Evolutionary conservation across 2,329 filamentous ascomycete species (phyloP).

Genomic region (Xylaria sp.): DNA sequence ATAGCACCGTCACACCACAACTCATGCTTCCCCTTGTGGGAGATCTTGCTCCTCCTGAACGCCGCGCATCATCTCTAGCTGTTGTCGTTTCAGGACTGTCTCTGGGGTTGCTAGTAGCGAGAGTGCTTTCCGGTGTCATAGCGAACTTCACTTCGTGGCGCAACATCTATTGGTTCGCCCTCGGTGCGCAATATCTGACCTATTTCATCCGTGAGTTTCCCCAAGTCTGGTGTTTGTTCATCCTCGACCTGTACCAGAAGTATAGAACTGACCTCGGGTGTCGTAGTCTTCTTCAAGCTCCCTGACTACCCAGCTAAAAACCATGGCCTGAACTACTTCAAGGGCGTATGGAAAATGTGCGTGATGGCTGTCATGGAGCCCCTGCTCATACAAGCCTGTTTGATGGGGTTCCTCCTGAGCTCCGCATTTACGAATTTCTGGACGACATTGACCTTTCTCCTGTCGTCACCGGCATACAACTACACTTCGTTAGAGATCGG

Average conservation of each 20-base stretch:
- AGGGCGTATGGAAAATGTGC: slow-evolving; percentile 54
- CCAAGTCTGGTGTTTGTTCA: neutral
- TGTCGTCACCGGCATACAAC: slow-evolving; percentile 63
- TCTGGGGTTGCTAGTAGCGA: slow-evolving; percentile 60
- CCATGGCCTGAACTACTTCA: slow-evolving; percentile 52
- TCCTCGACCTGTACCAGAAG: neutral
- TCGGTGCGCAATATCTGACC: slow-evolving; percentile 59
- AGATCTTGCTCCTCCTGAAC: slow-evolving; percentile 58
- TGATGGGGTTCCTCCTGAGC: slow-evolving; percentile 34
- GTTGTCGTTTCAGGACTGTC: slow-evolving; percentile 62
- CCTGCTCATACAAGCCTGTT: slow-evolving; percentile 57
- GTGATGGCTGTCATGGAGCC: slow-evolving; percentile 54
- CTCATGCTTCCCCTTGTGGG: slow-evolving; percentile 67
- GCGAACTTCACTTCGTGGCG: slow-evolving; percentile 62
- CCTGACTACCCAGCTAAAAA: slow-evolving; percentile 66
- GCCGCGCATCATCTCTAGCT: slow-evolving; percentile 57
- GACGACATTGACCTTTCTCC: slow-evolving; percentile 75
- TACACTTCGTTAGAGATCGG: slow-evolving; percentile 66
- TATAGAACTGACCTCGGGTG: neutral
- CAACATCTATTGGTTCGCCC: slow-evolving; percentile 62
- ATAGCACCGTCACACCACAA: slow-evolving; percentile 37
- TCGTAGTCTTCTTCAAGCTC: slow-evolving; percentile 56
- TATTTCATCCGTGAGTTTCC: slow-evolving; percentile 41
- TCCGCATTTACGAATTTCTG: slow-evolving; percentile 60
- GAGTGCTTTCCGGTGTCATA: slow-evolving; percentile 64